phyloP scores from a whole-genome alignment of 2,329 filamentous ascomycete genomes.

The Fusarium napiforme region DNA sequence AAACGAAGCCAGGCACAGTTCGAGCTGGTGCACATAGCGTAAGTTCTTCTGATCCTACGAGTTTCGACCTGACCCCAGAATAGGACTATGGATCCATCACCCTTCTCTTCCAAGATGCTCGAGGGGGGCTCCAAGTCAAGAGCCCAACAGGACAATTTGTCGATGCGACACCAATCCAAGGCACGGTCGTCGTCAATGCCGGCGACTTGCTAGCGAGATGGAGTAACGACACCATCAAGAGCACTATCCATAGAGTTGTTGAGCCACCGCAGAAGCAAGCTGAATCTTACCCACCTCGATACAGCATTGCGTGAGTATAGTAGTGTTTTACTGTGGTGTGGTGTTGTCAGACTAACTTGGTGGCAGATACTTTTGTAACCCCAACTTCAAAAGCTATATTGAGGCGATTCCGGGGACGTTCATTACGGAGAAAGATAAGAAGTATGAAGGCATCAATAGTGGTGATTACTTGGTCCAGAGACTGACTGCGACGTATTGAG shows the following conservation, averaged over 20 bases:
- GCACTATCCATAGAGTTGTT: slow-evolving; percentile 89
- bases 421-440: slow-evolving; percentile 71
- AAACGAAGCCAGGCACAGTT: slow-evolving; percentile 74
- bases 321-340: too few relatives aligned
- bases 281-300: slow-evolving; percentile 76
- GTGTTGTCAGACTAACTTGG: slow-evolving; percentile 1
- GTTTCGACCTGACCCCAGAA: neutral
- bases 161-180: slow-evolving; percentile 82
- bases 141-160: slow-evolving; percentile 82
- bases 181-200: slow-evolving; percentile 88
- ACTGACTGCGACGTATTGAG: slow-evolving; percentile 76
- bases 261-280: slow-evolving; percentile 75
- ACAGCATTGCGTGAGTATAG: slow-evolving; percentile 79
- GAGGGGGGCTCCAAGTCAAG: slow-evolving; percentile 68
- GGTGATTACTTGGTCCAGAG: slow-evolving; percentile 85
- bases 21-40: slow-evolving; percentile 80
- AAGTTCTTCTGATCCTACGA: slow-evolving; percentile 15
- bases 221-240: slow-evolving; percentile 92
- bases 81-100: slow-evolving; percentile 70
- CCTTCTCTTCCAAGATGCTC: slow-evolving; percentile 69
- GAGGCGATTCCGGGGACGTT: slow-evolving; percentile 86
- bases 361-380: slow-evolving; percentile 84
- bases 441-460: slow-evolving; percentile 81
- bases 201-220: slow-evolving; percentile 87
- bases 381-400: slow-evolving; percentile 79